A percentile compares a stretch with the other conserved stretches of the same genome.
Conservation (phyloP, 208 protist species). For the Balamuthia mandrillaris region DNA sequence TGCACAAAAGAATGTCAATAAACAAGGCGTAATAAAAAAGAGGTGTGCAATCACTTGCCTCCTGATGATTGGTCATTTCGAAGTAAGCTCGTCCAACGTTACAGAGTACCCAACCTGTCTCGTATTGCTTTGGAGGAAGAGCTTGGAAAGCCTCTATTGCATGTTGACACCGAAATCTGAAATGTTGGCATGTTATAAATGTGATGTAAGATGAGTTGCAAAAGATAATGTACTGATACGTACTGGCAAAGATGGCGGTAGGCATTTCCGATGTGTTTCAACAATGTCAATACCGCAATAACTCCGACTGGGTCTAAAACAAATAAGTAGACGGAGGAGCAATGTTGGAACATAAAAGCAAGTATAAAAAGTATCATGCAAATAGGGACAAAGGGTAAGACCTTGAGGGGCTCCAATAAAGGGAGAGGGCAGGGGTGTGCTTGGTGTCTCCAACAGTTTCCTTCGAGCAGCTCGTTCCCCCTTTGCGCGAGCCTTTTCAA, state of each 20-base stretch:
- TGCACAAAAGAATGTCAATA: slow-evolving; percentile 63
- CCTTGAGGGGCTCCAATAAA: too few relatives aligned
- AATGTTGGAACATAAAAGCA: too few relatives aligned
- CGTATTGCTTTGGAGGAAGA: slow-evolving; percentile 43
- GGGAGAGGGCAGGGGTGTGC: too few relatives aligned
- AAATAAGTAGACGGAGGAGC: too few relatives aligned
- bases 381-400: too few relatives aligned
- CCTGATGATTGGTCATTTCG: slow-evolving; percentile 60
- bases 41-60: slow-evolving; percentile 22
- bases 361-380: too few relatives aligned
- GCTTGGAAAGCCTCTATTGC: slow-evolving; percentile 45
- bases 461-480: too few relatives aligned
- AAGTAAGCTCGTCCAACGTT: slow-evolving; percentile 63
- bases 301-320: too few relatives aligned
- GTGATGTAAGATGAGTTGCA: neutral
- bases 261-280: neutral
- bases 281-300: too few relatives aligned
- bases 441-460: too few relatives aligned
- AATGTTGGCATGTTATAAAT: too few relatives aligned
- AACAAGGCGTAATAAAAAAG: slow-evolving; percentile 52
- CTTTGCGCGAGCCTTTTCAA: too few relatives aligned
- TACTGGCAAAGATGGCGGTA: slow-evolving; percentile 2
- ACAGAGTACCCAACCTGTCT: slow-evolving; percentile 64
- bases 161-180: slow-evolving; percentile 47
- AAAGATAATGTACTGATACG: neutral